A percentile compares a stretch with the other conserved stretches of the same genome.
Evolutionary conservation across 805 yeast species (phyloP).

Genomic region (Saturnispora sekii): DNA sequence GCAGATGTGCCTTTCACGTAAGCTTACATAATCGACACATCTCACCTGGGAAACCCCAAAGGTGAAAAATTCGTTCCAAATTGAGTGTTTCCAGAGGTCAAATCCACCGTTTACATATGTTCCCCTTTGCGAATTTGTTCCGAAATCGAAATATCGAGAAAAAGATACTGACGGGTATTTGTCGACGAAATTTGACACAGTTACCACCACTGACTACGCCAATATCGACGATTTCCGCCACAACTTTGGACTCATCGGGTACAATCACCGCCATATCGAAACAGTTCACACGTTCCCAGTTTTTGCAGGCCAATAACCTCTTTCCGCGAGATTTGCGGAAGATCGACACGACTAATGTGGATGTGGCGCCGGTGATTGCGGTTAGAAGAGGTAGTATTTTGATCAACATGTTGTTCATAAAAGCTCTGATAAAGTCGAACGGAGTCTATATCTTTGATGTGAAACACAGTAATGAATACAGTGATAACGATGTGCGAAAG

Average conservation of each 20-base stretch:
- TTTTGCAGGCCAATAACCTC: constrained; percentile 59
- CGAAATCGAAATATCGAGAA: too few relatives aligned
- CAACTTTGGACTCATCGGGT: constrained; percentile 67
- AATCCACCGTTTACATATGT: too few relatives aligned
- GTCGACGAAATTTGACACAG: constrained; percentile 5
- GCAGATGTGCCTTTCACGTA: too few relatives aligned
- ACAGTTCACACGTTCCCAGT: constrained; percentile 62
- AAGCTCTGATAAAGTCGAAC: constrained; percentile 79
- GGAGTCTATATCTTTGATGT: constrained; percentile 79
- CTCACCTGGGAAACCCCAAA: too few relatives aligned
- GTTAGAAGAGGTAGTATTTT: constrained; percentile 70
- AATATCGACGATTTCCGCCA: constrained; percentile 59
- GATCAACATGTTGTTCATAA: constrained; percentile 75
- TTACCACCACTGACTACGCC: constrained; percentile 34
- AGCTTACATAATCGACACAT: too few relatives aligned
- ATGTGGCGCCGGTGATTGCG: constrained; percentile 83
- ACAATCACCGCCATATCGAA: constrained; percentile 59
- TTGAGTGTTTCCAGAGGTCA: too few relatives aligned
- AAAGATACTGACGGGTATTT: neutral
- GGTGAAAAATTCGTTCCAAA: too few relatives aligned
- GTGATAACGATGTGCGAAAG: constrained; percentile 41
- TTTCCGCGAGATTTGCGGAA: constrained; percentile 84
- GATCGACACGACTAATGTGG: constrained; percentile 63
- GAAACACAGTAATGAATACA: constrained; percentile 1
- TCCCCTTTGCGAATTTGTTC: too few relatives aligned